phyloP scores from a whole-genome alignment of 2,329 filamentous ascomycete species.

The Epichloe brachyelytri region DNA sequence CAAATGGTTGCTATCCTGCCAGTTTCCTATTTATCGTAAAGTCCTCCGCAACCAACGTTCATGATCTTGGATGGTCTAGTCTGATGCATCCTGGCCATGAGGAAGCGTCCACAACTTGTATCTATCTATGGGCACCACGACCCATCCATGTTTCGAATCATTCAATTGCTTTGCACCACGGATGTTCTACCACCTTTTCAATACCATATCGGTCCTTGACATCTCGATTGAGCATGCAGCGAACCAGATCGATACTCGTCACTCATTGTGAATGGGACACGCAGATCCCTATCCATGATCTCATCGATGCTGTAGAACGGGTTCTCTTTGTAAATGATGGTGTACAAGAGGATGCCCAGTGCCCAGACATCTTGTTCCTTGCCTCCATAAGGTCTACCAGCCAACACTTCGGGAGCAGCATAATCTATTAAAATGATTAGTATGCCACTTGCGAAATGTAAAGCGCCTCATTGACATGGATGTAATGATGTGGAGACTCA shows the following conservation, averaged over 20 bases:
- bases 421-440: slow-evolving; percentile 52
- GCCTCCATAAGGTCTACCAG: slow-evolving; percentile 80
- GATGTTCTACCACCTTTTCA: slow-evolving; percentile 72
- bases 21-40: no score
- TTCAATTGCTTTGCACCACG: slow-evolving; percentile 47
- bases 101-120: no score
- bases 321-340: slow-evolving; percentile 98
- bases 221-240: slow-evolving; percentile 84
- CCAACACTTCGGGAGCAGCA: slow-evolving; percentile 92
- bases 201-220: slow-evolving; percentile 77
- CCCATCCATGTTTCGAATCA: neutral
- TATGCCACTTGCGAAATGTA: neutral
- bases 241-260: slow-evolving; percentile 88
- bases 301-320: slow-evolving; percentile 98
- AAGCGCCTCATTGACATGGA: no score
- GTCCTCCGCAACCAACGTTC: no score
- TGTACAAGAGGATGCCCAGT: slow-evolving; percentile 90
- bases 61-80: no score
- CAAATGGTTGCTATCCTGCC: no score
- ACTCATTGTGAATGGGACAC: slow-evolving; percentile 78
- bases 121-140: neutral
- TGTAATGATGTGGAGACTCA: slow-evolving; percentile 31
- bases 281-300: slow-evolving; percentile 93
- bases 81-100: no score
- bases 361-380: slow-evolving; percentile 99